Evolutionary conservation across 495 filamentous ascomycete genomes (phyloP).

Genomic region (Melanomma pulvis-pyrius): DNA sequence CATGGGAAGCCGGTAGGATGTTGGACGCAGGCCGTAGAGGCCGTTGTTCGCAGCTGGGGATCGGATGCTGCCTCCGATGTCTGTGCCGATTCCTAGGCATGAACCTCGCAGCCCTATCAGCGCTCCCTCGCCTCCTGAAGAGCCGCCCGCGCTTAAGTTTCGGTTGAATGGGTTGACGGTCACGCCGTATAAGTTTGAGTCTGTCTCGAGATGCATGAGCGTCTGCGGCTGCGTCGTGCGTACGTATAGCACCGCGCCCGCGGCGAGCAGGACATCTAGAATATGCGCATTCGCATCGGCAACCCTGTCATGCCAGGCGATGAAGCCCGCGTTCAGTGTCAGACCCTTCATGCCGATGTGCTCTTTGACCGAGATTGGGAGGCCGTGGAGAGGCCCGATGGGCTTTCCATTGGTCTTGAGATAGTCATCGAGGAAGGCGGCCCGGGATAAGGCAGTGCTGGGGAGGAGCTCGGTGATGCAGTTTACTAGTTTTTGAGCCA

Average conservation of each 20-base stretch:
- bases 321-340: slow-evolving; percentile 53
- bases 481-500: slow-evolving; percentile 62
- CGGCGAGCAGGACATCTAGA: slow-evolving; percentile 50
- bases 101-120: slow-evolving; percentile 38
- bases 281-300: slow-evolving; percentile 52
- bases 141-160: slow-evolving; percentile 37
- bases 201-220: slow-evolving; percentile 64
- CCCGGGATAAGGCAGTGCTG: slow-evolving; percentile 41
- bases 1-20: slow-evolving; percentile 59
- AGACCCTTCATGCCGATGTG: slow-evolving; percentile 62
- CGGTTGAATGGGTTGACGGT: slow-evolving; percentile 39
- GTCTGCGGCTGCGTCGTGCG: slow-evolving; percentile 61
- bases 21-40: slow-evolving; percentile 68
- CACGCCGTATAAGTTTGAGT: slow-evolving; percentile 60
- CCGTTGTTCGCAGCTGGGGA: slow-evolving; percentile 65
- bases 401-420: slow-evolving; percentile 42
- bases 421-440: slow-evolving; percentile 45
- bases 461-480: slow-evolving; percentile 71
- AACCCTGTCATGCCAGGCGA: slow-evolving; percentile 50
- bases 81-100: slow-evolving; percentile 40
- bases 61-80: slow-evolving; percentile 41
- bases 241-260: slow-evolving; percentile 56
- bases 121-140: slow-evolving; percentile 41
- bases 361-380: slow-evolving; percentile 72
- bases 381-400: slow-evolving; percentile 66